Base-by-base conservation (phyloP, 2,329 filamentous ascomycete species). In the Drechslerella coelobrocha region DNA sequence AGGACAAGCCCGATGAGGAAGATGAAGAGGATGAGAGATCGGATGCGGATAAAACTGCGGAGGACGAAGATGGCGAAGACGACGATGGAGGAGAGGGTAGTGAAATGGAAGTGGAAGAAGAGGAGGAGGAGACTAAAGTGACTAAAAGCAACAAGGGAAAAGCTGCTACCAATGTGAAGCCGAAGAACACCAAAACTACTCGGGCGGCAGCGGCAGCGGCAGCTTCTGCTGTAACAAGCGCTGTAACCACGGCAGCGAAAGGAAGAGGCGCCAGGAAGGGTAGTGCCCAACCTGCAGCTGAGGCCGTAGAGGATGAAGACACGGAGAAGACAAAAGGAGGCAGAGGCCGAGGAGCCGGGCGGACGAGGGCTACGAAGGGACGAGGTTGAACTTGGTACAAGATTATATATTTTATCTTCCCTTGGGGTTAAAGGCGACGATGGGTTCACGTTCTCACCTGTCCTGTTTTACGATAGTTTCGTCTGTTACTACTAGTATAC, bases 151-250 rank as follows among this genome's bases (percentile, higher is more conserved):
- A 37, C 9, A 69, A 69, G 26, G 48, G 47, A 29, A 27, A 14
- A 8, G 51, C 60, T n/a, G 37, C 52, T 7, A 47, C 57, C 17
- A 24, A 27, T 41, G 43, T 56, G 26, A 69, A 50, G 26, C 50
- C 53, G 1, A 62, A 69, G 34, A 62, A 62, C 43, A 51, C 57
- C 21, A 69, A 69, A 39, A 62, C 65, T n/a, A 69, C 57, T 12
- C 48, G 57, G n/a, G 57, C 65, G 14, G 54, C 41, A 2, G 59
- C 50, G 6, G 50, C 50, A 2, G 57, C 65, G 2, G 65, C 57
- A 1, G 31, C 45, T 6, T 17, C 41, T 7, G 41, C 41, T 34
- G 29, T 12, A 12, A 34, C 29, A 12, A 34, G 7, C 29, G 29
- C 29, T 5, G 34, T n/a, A n/a, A 14, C 34, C 23, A 48, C 43